These are phyloP conservation scores for Hypoxylon fragiforme DNA, from an alignment of 495 filamentous ascomycete species.

Conservation along the genomic window DNA sequence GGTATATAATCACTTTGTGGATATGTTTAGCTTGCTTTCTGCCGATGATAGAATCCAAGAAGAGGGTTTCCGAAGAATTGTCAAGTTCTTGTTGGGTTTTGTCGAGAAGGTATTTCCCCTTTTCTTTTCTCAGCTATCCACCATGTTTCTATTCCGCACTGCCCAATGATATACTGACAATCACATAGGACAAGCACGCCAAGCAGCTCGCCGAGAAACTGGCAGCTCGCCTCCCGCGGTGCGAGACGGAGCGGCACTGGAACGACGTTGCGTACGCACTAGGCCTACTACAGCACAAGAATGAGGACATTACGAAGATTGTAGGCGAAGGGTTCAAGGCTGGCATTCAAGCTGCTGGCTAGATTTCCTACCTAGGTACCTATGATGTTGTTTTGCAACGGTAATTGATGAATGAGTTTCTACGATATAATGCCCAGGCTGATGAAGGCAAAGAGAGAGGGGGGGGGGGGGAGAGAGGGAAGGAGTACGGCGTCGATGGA, in stretches of 20 bases:
- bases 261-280: slow-evolving; percentile 93
- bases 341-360: slow-evolving; percentile 69
- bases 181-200: slow-evolving; percentile 87
- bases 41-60: slow-evolving; percentile 79
- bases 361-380: slow-evolving; percentile 13
- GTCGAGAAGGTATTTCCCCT: slow-evolving; percentile 81
- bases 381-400: not conserved
- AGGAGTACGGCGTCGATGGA: slow-evolving; percentile 18
- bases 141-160: not conserved
- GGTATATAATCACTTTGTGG: slow-evolving; percentile 98
- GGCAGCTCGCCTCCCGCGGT: slow-evolving; percentile 80
- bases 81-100: slow-evolving; percentile 92
- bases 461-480: not conserved
- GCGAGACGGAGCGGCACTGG: slow-evolving; percentile 94
- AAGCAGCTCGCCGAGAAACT: slow-evolving; percentile 94
- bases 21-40: slow-evolving; percentile 94
- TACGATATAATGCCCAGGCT: too few species aligned
- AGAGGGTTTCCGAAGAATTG: slow-evolving; percentile 77
- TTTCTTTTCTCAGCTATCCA: not conserved
- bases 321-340: slow-evolving; percentile 84
- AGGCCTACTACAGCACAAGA: slow-evolving; percentile 90
- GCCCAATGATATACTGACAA: slow-evolving; percentile 8
- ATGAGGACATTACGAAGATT: slow-evolving; percentile 90
- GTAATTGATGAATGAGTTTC: too few species aligned
- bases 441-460: not conserved